Evolutionary conservation across 331 rosid species (phyloP), one percentile per base, ranked within the genome.

Genomic region (Ulmus americana): DNA sequence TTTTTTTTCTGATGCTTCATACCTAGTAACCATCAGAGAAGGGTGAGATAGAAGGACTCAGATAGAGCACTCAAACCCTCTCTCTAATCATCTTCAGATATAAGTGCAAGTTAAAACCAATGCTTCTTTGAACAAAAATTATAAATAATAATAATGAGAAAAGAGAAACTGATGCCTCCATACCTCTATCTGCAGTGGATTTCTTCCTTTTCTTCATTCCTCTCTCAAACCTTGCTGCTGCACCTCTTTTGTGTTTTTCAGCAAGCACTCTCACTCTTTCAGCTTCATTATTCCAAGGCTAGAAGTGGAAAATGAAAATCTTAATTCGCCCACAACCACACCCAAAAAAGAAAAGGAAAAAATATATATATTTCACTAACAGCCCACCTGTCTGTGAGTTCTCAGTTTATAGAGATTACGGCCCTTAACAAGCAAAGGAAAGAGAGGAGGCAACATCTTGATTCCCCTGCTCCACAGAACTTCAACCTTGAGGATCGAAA

Each of bases 401-500:
- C 74, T 83, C 81, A 70, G 66, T 72, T 71, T 87, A 68, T 90
- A 90, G 67, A 90, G 97, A 70, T 90, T 90, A 10, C 92, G 88
- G 12, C 95, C 97, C 86, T 87, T 90, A 41, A 90, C 85, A 67
- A 90, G 92, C 73, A 87, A 61, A 70, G 90, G 85, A 75, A 49
- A 83, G 56, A 83, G 86, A 5, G 81, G 80, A 57, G 82, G 69
- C 78, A 90, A 67, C 64, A 79, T 80, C 75, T 67, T 76, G 63
- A 64, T 55, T 39, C 97, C 95, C 67, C 62, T 76, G 80, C 86
- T 90, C 95, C 97, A 85, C 59, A 90, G n/a, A 65, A 90, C 97
- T 74, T 90, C 97, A 48, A 87, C 90, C 95, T 80, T 60, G 50
- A 13, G 61, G 56, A 61, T 42, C 11, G 54, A 6, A 39, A 42